Evolutionary conservation across 106 monocot species (phyloP), one percentile per base, ranked within the genome.

Genomic region (Acorus gramineus): DNA sequence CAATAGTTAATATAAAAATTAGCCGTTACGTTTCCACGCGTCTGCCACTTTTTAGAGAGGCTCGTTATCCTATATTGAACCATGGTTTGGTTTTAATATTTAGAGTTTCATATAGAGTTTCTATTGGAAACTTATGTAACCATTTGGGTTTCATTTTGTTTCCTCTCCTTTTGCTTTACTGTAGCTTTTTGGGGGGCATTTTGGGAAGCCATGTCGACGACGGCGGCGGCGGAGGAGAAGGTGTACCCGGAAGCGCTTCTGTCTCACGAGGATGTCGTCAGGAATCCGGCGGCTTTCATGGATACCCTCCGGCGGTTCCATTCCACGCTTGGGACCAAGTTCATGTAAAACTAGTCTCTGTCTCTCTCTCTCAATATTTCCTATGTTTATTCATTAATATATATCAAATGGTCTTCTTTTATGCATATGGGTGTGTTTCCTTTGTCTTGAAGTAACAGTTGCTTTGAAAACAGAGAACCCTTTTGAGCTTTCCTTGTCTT

Each of bases 281-380:
- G 50, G 44, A 70, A 79, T 53, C 72, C 74, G 14, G 71, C 6
- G 6, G 63, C 63, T 2, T 93, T 93, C 83, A 65, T 66, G 48
- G 79, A 89, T 14, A 63, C 76, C 7, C 89, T 93, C 28, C 62
- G 83, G 5, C 73, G 77, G 6, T 83, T 93, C 54, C 89, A 86
- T 44, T 77, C 79, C 57, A 47, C 76, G 43, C 82, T 93, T 78
- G 69, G 83, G 47, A 83, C 86, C 4, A 89, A 77, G 63, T 81
- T 89, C 76, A 86, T 83, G 93, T 93, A 84, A 49, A 77, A 9
- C 14, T 46, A 50, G 51, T 52, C 11, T 49, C 42, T 43, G 7
- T 11, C 52, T 4, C 51, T 61, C 28, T 46, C 11, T 47, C 47
- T 14, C 2, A 8, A 9, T 53, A n/a, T 13, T 8, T 59, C 11